phyloP scores from a whole-genome alignment of 2,329 filamentous ascomycete genomes.

The Botryotinia globosa region DNA sequence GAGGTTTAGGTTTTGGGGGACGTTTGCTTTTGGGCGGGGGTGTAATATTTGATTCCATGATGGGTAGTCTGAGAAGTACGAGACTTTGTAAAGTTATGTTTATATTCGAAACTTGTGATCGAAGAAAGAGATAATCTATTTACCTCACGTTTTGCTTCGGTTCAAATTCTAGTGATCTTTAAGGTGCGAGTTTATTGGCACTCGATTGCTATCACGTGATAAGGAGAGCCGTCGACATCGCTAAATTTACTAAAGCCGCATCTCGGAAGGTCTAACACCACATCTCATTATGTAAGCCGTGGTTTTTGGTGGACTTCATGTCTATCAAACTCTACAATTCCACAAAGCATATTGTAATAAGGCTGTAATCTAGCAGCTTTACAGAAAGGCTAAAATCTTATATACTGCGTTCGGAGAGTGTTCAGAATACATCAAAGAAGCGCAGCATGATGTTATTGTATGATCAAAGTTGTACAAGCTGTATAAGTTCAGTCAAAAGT shows the following conservation, averaged over 20 bases:
- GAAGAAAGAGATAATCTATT: neutral
- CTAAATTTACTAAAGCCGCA: neutral
- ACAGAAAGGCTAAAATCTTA: neutral
- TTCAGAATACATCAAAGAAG: too few relatives aligned
- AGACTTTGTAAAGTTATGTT: neutral
- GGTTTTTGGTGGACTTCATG: neutral
- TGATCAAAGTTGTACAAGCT: neutral
- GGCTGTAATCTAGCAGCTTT: too few relatives aligned
- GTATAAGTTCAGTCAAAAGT: neutral
- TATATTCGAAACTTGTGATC: neutral
- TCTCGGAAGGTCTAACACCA: fast-evolving
- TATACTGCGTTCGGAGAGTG: neutral
- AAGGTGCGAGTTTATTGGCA: neutral
- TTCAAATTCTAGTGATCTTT: neutral
- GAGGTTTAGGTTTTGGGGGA: slow-evolving; percentile 37
- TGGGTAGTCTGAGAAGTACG: too few relatives aligned
- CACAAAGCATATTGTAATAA: neutral
- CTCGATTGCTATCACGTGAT: fast-evolving
- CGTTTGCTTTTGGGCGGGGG: slow-evolving; percentile 9
- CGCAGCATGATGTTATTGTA: neutral
- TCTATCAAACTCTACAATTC: neutral
- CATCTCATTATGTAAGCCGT: neutral
- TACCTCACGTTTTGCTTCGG: neutral
- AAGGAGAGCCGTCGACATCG: fast-evolving
- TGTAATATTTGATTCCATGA: neutral